Evolutionary conservation across 2,329 filamentous ascomycete genomes (phyloP), one percentile per base, ranked within the genome.

Genomic region (Sordariomycetes sp.): DNA sequence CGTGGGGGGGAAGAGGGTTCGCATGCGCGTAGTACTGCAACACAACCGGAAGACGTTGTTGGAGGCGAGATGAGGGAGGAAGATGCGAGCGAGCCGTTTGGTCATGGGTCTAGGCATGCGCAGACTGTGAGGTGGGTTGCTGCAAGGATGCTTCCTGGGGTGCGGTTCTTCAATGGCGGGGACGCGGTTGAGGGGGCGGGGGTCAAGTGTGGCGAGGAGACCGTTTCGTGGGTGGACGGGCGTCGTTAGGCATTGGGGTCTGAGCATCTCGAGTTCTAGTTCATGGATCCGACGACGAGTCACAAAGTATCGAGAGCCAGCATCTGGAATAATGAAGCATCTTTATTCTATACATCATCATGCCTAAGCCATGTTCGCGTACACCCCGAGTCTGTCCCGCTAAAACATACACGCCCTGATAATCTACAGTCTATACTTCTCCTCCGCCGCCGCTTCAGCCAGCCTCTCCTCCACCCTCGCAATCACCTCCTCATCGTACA

Each of bases 401-500:
- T 45, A 15, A 15, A 45, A 45, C 13, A 45, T 17, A 45, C 7
- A 17, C 39, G 15, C 8, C 28, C 28, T 32, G 8, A 45, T 52
- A 34, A 7, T 10, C 52, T 58, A 58, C 69, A 60, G 74, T 67
- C 78, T 74, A 62, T 77, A 78, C 62, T 71, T 73, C 63, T 85
- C 81, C 62, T 79, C 83, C 50, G 72, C 71, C 57, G 77, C 78
- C 52, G 90, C 86, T 67, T 95, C 89, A 57, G 74, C 74, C 65
- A 85, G 76, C 62, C 85, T 81, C 61, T 74, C 73, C 65, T 86
- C 81, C 2, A 96, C 87, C 59, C 77, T 75, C 58, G 80, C 76
- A 54, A 95, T 72, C 0, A 86, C 83, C 34, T 81, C 80, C 17
- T 70, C 66, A 64, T 86, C 83, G 66, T 96, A 99, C 28, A 96